Percentiles rank a stretch among this genome's conserved stretches.
Conservation (phyloP, 2,329 filamentous ascomycete species). For the Blumeriella jaapii region DNA sequence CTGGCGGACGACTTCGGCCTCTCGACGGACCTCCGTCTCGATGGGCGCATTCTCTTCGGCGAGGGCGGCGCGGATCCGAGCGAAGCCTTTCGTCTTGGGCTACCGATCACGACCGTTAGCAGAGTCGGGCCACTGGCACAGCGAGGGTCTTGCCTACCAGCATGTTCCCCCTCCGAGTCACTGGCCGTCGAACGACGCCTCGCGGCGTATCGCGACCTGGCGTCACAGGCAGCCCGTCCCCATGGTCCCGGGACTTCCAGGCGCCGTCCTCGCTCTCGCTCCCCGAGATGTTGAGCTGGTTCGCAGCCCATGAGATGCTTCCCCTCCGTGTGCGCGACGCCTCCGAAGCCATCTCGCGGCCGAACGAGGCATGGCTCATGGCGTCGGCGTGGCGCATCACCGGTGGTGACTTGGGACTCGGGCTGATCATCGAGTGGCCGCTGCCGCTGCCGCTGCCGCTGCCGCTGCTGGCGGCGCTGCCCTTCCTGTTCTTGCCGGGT, state of each 20-base stretch:
- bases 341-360: slow-evolving; percentile 33
- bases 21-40: slow-evolving; percentile 78
- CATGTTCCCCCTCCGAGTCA: slow-evolving; percentile 80
- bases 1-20: slow-evolving; percentile 92
- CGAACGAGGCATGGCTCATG: slow-evolving; percentile 38
- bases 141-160: slow-evolving; percentile 46
- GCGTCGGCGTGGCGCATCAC: slow-evolving; percentile 30
- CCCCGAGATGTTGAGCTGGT: slow-evolving; percentile 72
- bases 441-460: slow-evolving; percentile 59
- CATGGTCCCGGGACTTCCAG: slow-evolving; percentile 32
- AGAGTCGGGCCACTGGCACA: not conserved
- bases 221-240: slow-evolving; percentile 31
- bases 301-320: slow-evolving; percentile 82
- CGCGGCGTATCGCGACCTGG: slow-evolving; percentile 46
- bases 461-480: too few species aligned
- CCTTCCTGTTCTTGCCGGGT: slow-evolving; percentile 51
- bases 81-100: slow-evolving; percentile 96
- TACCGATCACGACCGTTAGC: slow-evolving; percentile 31
- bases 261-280: slow-evolving; percentile 68
- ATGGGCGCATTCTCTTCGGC: slow-evolving; percentile 79
- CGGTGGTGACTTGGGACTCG: slow-evolving; percentile 68
- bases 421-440: slow-evolving; percentile 57
- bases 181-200: slow-evolving; percentile 69
- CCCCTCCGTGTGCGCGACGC: slow-evolving; percentile 56
- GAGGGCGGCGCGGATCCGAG: slow-evolving; percentile 79